phyloP scores from a whole-genome alignment of 352 stramenopile genomes.

The Pythium vanterpoolii region DNA sequence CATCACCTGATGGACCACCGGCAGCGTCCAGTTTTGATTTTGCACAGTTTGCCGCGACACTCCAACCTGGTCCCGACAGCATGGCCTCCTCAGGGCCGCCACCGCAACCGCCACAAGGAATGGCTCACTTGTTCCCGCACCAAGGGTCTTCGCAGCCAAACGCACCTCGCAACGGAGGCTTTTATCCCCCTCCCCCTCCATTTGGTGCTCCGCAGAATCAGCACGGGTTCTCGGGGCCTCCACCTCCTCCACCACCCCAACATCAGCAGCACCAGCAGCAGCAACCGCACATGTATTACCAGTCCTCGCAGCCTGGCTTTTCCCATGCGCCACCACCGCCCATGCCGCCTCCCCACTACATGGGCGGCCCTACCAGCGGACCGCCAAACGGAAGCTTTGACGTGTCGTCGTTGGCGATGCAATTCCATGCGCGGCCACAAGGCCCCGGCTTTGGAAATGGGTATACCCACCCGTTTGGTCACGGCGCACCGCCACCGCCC shows the following conservation, averaged over 20 bases:
- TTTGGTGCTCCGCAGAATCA: constrained; percentile 13
- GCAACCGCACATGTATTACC: constrained; percentile 9
- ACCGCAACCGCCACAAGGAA: constrained; percentile 9
- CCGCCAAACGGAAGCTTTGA: constrained; percentile 33
- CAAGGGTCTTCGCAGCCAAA: not conserved
- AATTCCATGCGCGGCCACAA: constrained; percentile 50
- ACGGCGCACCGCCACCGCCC: constrained; percentile 24
- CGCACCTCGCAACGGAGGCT: not conserved
- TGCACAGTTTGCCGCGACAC: constrained; percentile 20
- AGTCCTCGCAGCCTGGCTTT: constrained; percentile 13
- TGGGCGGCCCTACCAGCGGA: constrained; percentile 8
- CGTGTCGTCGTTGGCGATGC: constrained; percentile 72
- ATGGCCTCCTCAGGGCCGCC: not conserved
- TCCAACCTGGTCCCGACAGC: constrained; percentile 6
- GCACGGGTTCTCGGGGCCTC: constrained; percentile 12
- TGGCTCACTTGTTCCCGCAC: constrained; percentile 20
- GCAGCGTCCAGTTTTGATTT: constrained; percentile 24
- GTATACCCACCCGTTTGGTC: constrained; percentile 9
- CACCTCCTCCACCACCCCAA: constrained; percentile 13
- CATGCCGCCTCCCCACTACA: constrained; percentile 24
- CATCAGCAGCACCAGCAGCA: constrained; percentile 13
- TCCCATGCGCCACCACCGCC: constrained; percentile 6
- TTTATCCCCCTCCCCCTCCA: constrained; percentile 12
- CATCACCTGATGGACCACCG: not conserved
- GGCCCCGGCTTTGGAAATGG: constrained; percentile 12